Conservation (phyloP, 495 filamentous ascomycete species). For the Clohesyomyces aquaticus region DNA sequence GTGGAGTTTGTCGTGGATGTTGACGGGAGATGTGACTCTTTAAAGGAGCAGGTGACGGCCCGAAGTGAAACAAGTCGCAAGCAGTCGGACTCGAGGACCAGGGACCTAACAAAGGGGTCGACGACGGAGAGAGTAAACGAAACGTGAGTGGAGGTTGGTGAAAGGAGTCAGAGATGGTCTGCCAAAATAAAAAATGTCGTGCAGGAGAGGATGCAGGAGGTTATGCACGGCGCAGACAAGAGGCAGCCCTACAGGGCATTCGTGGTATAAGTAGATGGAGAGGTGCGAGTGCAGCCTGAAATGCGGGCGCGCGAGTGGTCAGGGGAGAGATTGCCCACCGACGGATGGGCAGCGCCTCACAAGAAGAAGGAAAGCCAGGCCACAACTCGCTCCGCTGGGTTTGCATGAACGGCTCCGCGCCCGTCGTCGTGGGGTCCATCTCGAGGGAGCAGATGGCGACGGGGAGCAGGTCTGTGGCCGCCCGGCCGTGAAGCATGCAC, state of each 20-base stretch:
- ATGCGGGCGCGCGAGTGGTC: conserved; percentile 25
- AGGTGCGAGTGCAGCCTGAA: conserved; percentile 37
- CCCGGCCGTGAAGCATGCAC: conserved; percentile 22
- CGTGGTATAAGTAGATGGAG: conserved; percentile 27
- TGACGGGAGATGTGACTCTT: conserved; percentile 13
- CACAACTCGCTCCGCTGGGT: conserved; percentile 9
- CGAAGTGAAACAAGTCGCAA: conserved; percentile 33
- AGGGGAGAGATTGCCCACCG: conserved; percentile 14
- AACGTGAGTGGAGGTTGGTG: background rate
- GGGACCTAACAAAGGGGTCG: conserved; percentile 8
- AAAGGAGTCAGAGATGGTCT: conserved; percentile 18
- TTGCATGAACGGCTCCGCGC: conserved; percentile 17
- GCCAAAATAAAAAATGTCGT: conserved; percentile 30
- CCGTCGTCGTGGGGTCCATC: conserved; percentile 28
- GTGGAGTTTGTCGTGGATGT: conserved; percentile 5
- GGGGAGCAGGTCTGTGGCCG: background rate
- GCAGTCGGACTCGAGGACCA: conserved; percentile 7
- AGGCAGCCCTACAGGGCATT: conserved; percentile 30
- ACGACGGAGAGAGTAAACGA: conserved; percentile 1
- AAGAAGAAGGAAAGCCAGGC: conserved; percentile 20
- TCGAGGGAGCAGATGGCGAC: background rate
- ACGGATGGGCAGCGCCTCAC: background rate
- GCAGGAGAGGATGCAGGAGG: conserved; percentile 34
- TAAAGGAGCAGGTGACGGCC: conserved; percentile 36
- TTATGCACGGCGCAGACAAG: conserved; percentile 27